Base-by-base conservation (phyloP, 179 eudicot genomes). In the Camellia oleifera region DNA sequence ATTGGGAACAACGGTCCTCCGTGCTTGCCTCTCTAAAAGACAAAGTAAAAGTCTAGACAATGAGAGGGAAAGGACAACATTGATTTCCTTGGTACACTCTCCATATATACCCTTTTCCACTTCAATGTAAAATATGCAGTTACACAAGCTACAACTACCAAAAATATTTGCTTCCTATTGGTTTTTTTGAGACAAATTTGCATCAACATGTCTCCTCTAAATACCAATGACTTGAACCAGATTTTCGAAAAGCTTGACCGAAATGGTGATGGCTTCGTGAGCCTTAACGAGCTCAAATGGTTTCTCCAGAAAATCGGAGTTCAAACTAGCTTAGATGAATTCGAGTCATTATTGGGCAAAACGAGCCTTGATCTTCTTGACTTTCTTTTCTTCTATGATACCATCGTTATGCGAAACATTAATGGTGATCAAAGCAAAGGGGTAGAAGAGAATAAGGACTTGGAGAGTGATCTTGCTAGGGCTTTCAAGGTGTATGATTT, bases 401-500 rank as follows among this genome's bases (percentile, higher is more conserved):
- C 26, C 32, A 4, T 81, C n/a, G 52, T 69, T 14, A 79, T 48
- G 77, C 62, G 4, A 14, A 23, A 42, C 40, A 78, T 8, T 60
- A 64, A 26, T 12, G 18, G 52, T 2, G 52, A 68, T 11, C 20
- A 67, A 4, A 12, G 40, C 11, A 13, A 17, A 5, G 65, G 4
- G 5, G 65, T 5, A 5, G 81, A 57, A 0, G 85, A 79, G 0
- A 79, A 78, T 2, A 71, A 75, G 0, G 85, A 77, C 8, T 2
- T 61, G 20, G 90, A 89, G 77, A 75, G 77, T 11, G 93, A 94
- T 57, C 88, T 92, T 64, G 57, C 18, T 0, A 77, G 88, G 84
- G 97, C 97, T 9, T 94, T 92, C 71, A 80, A 86, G 85, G 94
- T 93, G 42, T 92, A 88, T 79, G 97, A 93, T 69, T 40, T 86